Evolutionary conservation across 768 basidiomycete genomes (phyloP), one percentile per base, ranked within the genome.

Genomic region (Tylopilus vinaceipallidus): DNA sequence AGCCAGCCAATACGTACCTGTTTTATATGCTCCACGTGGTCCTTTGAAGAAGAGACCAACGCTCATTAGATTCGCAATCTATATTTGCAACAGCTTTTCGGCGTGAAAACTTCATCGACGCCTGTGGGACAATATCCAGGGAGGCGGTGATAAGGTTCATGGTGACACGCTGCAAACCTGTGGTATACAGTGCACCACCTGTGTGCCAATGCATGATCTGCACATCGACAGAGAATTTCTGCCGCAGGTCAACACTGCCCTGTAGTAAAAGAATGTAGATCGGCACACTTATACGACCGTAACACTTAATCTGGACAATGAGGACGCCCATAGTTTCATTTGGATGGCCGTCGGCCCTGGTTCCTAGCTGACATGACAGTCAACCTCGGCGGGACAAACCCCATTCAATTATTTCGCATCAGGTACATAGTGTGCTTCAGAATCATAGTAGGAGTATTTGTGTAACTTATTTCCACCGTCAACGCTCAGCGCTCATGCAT

Each of bases 11-110:
- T 6, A 23, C 10, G 19, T 24, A 13, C 27, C 13, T 16, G 1
- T 29, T 17, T 54, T 58, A 45, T 54, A 57, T 54, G 39, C 17
- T 1, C 11, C 32, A 22, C 37, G 37, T 14, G 14, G 29, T 26
- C n/a, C 12, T n/a, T 3, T n/a, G n/a, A n/a, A n/a, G n/a, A 20
- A 27, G 13, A 43, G n/a, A 20, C 17, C 13, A 20, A 14, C 17
- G 30, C 27, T 6, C 6, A 27, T 39, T 24, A 22, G 37, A 38
- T 26, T 13, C 26, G 10, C 14, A 29, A 2, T 9, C 19, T 34
- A 39, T 40, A 16, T 17, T 23, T 23, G 3, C 29, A 20, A 17
- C 8, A n/a, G 2, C 33, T 4, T 6, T 24, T 43, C 39, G 16
- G 35, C 35, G 39, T n/a, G 17, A 20, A 47, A 38, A 19, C 6